Conservation (phyloP, 305 asterid species). For the Petunia hybrid region DNA sequence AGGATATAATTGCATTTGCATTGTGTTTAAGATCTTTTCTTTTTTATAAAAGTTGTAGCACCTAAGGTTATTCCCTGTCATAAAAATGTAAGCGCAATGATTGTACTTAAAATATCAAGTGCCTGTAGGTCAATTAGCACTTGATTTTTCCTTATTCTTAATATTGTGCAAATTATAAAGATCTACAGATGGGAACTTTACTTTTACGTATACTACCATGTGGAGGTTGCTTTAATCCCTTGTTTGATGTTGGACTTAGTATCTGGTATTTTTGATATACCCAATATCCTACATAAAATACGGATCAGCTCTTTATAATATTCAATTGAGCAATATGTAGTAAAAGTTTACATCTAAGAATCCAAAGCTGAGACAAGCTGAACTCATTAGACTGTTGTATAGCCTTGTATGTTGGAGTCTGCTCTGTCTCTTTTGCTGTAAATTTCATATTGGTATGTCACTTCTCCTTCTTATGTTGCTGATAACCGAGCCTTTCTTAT, state of each 20-base stretch:
- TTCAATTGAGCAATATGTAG: background rate
- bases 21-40: background rate
- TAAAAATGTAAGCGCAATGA: background rate
- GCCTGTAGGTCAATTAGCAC: background rate
- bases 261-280: background rate
- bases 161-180: background rate
- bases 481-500: too few relatives aligned
- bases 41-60: background rate
- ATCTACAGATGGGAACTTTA: background rate
- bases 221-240: conserved; percentile 7
- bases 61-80: background rate
- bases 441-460: too few relatives aligned
- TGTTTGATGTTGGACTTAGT: conserved; percentile 25
- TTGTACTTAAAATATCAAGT: too few relatives aligned
- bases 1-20: background rate
- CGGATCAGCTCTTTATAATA: background rate
- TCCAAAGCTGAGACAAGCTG: too few relatives aligned
- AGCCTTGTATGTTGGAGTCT: too few relatives aligned
- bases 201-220: background rate
- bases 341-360: background rate
- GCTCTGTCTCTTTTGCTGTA: too few relatives aligned
- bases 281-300: background rate
- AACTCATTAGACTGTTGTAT: too few relatives aligned
- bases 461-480: too few relatives aligned
- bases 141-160: background rate